Percentiles rank a stretch among this genome's conserved stretches.
These are phyloP conservation scores for Rhexocercosporidium sp. DNA, from an alignment of 2,329 filamentous ascomycete genomes.

Conservation along the genomic window DNA sequence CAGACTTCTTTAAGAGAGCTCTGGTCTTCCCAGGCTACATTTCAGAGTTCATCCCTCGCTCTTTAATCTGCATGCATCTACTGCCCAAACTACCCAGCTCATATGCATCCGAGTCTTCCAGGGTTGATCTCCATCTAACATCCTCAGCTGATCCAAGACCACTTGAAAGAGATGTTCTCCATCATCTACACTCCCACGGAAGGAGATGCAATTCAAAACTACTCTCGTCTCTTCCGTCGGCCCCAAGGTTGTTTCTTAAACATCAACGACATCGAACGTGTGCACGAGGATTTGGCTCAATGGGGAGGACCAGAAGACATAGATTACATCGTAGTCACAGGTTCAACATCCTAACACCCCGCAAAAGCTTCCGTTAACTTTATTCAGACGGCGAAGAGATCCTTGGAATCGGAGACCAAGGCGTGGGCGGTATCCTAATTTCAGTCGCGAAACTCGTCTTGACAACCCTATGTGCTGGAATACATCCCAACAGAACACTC, in stretches of 20 bases:
- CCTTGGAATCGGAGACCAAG: slow-evolving; percentile 87
- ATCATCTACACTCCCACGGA: slow-evolving; percentile 93
- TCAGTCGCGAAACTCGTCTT: slow-evolving; percentile 83
- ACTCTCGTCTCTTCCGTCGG: slow-evolving; percentile 75
- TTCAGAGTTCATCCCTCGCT: neutral
- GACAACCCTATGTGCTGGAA: slow-evolving; percentile 84
- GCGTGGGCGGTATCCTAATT: slow-evolving; percentile 83
- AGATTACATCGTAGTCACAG: slow-evolving; percentile 87
- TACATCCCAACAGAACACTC: slow-evolving; percentile 78
- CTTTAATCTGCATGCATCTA: neutral
- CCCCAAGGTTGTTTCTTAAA: slow-evolving; percentile 85
- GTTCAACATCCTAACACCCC: slow-evolving; percentile 56
- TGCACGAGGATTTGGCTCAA: slow-evolving; percentile 69
- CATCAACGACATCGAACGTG: slow-evolving; percentile 68
- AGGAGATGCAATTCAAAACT: slow-evolving; percentile 86
- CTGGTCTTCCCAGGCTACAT: no score
- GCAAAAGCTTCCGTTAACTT: slow-evolving; percentile 27
- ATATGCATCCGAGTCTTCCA: neutral
- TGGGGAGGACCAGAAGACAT: slow-evolving; percentile 76
- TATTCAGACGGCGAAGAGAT: slow-evolving; percentile 68
- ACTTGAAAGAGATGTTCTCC: slow-evolving; percentile 86
- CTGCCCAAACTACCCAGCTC: neutral
- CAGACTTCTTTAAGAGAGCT: no score
- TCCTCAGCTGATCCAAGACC: slow-evolving; percentile 70
- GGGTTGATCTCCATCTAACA: slow-evolving; percentile 21